Base-by-base conservation (phyloP, 495 filamentous ascomycete genomes). In the Talaromyces adpressus region DNA sequence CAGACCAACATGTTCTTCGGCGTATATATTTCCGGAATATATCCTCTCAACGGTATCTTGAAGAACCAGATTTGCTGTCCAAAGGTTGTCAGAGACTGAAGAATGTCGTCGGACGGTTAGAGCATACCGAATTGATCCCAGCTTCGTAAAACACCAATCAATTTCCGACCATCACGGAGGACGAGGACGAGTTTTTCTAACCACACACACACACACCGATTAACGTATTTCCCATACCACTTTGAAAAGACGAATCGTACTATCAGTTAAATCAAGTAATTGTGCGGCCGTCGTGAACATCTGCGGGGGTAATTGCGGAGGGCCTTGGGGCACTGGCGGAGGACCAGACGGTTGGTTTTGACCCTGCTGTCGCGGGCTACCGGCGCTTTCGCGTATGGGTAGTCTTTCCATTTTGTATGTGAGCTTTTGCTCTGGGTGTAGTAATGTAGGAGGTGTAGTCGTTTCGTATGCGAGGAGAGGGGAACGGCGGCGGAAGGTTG, bases 231-330 rank as follows among this genome's bases (percentile, higher is more conserved):
- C 3, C 22, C 18, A 23, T 29, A 29, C 6, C 5, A 53, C 2
- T 4, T 27, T 6, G 41, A 25, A 59, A 61, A n/a, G 61, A 63
- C 62, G 63, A 30, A 49, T 64, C 89, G 81, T 84, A 98, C 93
- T 98, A 77, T 98, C 94, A 65, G 94, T 97, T 68, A 98, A 81
- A 74, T 98, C 94, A 41, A 98, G 76, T 51, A 98, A 78, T 75
- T 97, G 93, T 58, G 94, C 92, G 51, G 94, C 93, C 3, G 94
- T 98, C 16, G 95, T 97, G 79, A 98, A 98, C 92, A 98, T 97
- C 80, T 98, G 91, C 54, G 77, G 81, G 12, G 80, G 81, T 63
- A 84, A 72, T 69, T 84, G 81, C 29, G 81, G 80, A 20, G 78
- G 79, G 14, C 79, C 79, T 36, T 74, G 69, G 14, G 66, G 65